Evolutionary conservation across 805 yeast species (phyloP).

Genomic region (Kodamaea restingae): DNA sequence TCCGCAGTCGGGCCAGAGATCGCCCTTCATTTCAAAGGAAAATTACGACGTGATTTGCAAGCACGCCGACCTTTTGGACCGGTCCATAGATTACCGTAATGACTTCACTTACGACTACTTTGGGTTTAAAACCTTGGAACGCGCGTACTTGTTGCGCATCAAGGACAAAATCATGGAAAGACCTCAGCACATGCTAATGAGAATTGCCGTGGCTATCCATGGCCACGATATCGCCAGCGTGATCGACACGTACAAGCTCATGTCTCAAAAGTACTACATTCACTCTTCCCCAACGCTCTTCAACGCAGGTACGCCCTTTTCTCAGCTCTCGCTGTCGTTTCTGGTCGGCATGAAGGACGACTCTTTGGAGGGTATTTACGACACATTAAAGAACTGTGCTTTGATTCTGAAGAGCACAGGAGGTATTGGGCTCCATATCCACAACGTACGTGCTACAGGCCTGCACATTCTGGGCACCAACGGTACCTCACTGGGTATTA

Average conservation of each 20-base stretch:
- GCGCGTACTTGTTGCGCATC: slow-evolving; percentile 52
- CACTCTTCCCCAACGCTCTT: slow-evolving; percentile 95
- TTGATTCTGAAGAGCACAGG: slow-evolving; percentile 93
- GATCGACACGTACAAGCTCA: slow-evolving; percentile 58
- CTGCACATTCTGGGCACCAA: slow-evolving; percentile 87
- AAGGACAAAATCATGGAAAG: slow-evolving; percentile 57
- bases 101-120: slow-evolving; percentile 57
- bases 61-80: slow-evolving; percentile 41
- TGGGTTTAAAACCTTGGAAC: slow-evolving; percentile 58
- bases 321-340: slow-evolving; percentile 90
- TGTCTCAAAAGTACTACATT: slow-evolving; percentile 84
- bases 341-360: slow-evolving; percentile 88
- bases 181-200: slow-evolving; percentile 60
- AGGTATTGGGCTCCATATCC: slow-evolving; percentile 88
- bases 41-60: slow-evolving; percentile 35
- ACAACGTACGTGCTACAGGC: slow-evolving; percentile 82
- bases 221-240: slow-evolving; percentile 50
- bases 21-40: slow-evolving; percentile 42
- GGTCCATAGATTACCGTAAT: slow-evolving; percentile 44
- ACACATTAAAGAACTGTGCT: slow-evolving; percentile 84
- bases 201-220: slow-evolving; percentile 60
- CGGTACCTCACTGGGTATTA: slow-evolving; percentile 87
- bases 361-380: slow-evolving; percentile 92
- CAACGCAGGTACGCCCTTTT: slow-evolving; percentile 85
- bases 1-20: slow-evolving; percentile 66